These are phyloP conservation scores for Fusarium sp. DNA, from an alignment of 2,329 filamentous ascomycete genomes.

Conservation along the genomic window DNA sequence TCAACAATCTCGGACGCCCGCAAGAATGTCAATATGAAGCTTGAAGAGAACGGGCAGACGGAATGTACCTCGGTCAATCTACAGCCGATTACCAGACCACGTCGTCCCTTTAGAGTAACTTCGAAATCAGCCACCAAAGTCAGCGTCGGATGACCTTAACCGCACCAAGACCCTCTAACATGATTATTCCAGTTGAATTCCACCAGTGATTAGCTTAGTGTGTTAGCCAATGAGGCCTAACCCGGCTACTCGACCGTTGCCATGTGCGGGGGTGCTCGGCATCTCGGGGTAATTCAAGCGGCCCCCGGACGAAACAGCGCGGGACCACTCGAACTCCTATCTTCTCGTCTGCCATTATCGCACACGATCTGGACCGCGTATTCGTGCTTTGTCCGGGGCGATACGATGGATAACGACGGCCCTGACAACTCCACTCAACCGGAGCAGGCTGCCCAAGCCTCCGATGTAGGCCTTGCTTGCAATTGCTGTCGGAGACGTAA, in stretches of 20 bases:
- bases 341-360: background rate
- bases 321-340: background rate
- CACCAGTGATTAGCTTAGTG: background rate
- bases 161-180: background rate
- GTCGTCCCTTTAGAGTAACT: background rate
- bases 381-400: background rate
- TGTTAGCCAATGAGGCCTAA: background rate
- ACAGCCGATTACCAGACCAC: background rate
- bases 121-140: background rate
- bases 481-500: constrained; percentile 40
- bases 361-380: background rate
- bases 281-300: constrained; percentile 3
- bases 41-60: background rate
- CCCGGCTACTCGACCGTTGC: background rate
- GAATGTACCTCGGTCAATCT: background rate
- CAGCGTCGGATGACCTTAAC: background rate
- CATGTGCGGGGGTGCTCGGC: constrained; percentile 7
- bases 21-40: background rate
- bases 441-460: background rate
- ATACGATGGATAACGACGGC: constrained; percentile 8
- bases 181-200: background rate
- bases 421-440: background rate
- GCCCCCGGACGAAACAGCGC: background rate
- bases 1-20: background rate
- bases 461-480: constrained; percentile 25